phyloP scores from a whole-genome alignment of 345 rosid genomes.

The Erodium maritimum region DNA sequence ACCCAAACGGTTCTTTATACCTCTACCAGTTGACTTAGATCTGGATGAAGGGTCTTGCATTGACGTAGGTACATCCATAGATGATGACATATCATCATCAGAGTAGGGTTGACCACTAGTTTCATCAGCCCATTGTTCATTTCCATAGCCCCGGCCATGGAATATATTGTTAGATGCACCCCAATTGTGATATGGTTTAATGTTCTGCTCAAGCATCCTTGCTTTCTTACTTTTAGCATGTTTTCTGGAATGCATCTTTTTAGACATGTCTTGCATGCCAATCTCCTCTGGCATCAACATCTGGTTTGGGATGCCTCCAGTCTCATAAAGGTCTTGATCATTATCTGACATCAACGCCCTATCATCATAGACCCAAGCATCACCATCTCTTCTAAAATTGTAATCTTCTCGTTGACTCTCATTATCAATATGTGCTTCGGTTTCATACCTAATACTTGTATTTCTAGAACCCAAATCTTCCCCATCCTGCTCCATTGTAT shows the following conservation, averaged over 20 bases:
- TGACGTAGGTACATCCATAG: not conserved
- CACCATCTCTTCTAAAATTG: constrained; percentile 8
- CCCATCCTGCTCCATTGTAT: constrained; percentile 6
- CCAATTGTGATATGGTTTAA: not conserved
- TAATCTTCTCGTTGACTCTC: constrained; percentile 5
- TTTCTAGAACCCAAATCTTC: constrained; percentile 8
- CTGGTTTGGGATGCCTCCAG: constrained; percentile 7
- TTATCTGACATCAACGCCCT: not conserved
- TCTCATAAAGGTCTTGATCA: constrained; percentile 8
- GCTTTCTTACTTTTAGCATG: constrained; percentile 12
- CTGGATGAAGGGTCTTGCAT: constrained; percentile 9
- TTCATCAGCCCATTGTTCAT: constrained; percentile 10
- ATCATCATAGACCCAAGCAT: constrained; percentile 5
- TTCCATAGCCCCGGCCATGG: constrained; percentile 4
- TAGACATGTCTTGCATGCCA: not conserved
- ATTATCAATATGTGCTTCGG: constrained; percentile 7
- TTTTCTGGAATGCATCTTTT: constrained; percentile 4
- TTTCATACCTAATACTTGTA: constrained; percentile 5
- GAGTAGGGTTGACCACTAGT: constrained; percentile 5
- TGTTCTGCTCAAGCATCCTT: not conserved
- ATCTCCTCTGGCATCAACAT: constrained; percentile 8
- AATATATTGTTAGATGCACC: constrained; percentile 5
- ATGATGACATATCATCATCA: constrained; percentile 3
- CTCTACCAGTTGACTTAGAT: not conserved
- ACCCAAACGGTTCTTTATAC: not conserved